Percentiles rank a stretch among this genome's conserved stretches.
Conservation (phyloP, 257 asterid genomes). For the Capsicum chinense region DNA sequence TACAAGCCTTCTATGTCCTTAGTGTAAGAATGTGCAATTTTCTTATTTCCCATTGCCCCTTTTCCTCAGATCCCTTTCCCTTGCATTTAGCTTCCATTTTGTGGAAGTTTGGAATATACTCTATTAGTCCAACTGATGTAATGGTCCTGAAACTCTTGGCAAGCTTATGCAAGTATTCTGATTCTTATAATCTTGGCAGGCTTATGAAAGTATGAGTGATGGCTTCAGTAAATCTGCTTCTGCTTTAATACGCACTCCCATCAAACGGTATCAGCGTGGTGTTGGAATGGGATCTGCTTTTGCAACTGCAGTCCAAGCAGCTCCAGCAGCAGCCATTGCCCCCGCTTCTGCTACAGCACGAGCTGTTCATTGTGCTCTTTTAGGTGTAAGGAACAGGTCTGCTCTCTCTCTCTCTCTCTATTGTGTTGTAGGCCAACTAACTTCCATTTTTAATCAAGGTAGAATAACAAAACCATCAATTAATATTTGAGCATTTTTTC, state of each 20-base stretch:
- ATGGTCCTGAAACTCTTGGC: slow-evolving; percentile 23
- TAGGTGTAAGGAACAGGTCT: slow-evolving; percentile 92
- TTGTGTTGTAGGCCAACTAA: not conserved
- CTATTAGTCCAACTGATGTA: not conserved
- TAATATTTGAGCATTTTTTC: not conserved
- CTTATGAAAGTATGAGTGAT: slow-evolving; percentile 84
- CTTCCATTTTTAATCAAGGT: not conserved
- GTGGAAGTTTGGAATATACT: not conserved
- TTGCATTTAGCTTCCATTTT: not conserved
- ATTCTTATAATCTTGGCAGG: slow-evolving; percentile 53
- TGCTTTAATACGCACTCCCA: slow-evolving; percentile 76
- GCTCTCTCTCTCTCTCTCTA: slow-evolving; percentile 24
- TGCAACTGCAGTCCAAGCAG: slow-evolving; percentile 79
- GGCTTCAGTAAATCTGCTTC: slow-evolving; percentile 91
- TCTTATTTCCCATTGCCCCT: not conserved
- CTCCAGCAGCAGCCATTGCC: slow-evolving; percentile 96
- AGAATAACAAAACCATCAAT: not conserved
- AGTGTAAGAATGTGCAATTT: not conserved
- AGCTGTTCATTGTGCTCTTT: slow-evolving; percentile 84
- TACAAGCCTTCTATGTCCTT: not conserved
- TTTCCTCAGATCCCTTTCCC: not conserved
- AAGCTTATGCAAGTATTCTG: slow-evolving; percentile 19
- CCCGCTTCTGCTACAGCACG: slow-evolving; percentile 93
- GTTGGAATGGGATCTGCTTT: slow-evolving; percentile 84
- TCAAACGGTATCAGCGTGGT: slow-evolving; percentile 79